phyloP scores from a whole-genome alignment of 75 land plant genomes.

The Selaginella moellendorffii region DNA sequence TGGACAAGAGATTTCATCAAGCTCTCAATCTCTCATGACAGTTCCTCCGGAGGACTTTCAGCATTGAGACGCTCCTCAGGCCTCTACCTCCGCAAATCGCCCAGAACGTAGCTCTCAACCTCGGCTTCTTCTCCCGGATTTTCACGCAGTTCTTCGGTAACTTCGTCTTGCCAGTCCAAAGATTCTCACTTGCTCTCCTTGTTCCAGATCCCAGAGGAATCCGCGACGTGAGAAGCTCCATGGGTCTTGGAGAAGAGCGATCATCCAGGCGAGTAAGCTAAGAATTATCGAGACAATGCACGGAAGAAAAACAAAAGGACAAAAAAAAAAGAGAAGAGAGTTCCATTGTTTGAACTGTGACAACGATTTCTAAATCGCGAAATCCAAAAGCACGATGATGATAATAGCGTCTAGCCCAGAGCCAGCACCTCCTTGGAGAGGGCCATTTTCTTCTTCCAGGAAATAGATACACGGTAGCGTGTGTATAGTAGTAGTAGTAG shows the following conservation, averaged over 20 bases:
- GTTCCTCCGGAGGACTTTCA: slow-evolving; percentile 75
- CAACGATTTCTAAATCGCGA: no score
- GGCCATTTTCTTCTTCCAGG: no score
- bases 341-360: no score
- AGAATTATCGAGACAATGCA: no score
- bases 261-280: slow-evolving; percentile 41
- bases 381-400: no score
- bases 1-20: not conserved
- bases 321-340: no score
- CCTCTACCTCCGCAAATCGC: slow-evolving; percentile 82
- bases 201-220: slow-evolving; percentile 83
- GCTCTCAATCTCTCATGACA: slow-evolving; percentile 9
- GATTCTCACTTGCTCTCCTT: not conserved
- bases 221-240: slow-evolving; percentile 66
- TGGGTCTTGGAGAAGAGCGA: slow-evolving; percentile 71
- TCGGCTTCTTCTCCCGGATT: slow-evolving; percentile 81
- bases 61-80: slow-evolving; percentile 66
- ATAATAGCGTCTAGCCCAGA: no score
- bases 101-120: slow-evolving; percentile 62
- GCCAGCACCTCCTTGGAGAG: no score
- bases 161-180: slow-evolving; percentile 6
- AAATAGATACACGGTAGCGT: no score
- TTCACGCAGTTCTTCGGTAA: slow-evolving; percentile 96
- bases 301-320: no score
- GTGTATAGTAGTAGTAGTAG: no score